Evolutionary conservation across 306 rosid genomes (phyloP), one percentile per base, ranked within the genome.

Genomic region (Trichosanthes cucumerina): DNA sequence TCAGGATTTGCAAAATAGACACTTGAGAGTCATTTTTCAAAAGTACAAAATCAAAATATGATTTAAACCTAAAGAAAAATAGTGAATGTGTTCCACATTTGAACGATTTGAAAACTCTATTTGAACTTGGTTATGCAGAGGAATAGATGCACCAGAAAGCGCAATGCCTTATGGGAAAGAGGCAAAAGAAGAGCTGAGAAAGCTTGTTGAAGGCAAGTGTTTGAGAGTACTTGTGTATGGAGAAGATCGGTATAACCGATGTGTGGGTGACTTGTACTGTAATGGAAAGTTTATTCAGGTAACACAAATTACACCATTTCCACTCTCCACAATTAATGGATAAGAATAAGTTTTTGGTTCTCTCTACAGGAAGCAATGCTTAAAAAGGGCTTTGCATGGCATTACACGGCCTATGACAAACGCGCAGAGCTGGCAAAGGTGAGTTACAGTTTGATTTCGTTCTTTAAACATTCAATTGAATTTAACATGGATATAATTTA

Each of bases 331-430:
- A 7, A 8, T 19, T 14, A 46, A 31, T 34, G 18, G 18, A 5
- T 2, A 63, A 39, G 4, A 2, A 68, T 5, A 39, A 43, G 36
- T 12, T 44, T 43, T 43, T 44, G 76, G 56, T 43, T 43, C 38
- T 68, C 74, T 26, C 60, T 49, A 26, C 24, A 96, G 97, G 97
- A 96, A 89, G 43, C 82, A 65, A 91, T 96, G 99, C 90, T 96
- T 52, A 92, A 92, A 88, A 92, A 88, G 66, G 97, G 99, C 23
- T 44, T 83, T 39, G 99, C 97, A 52, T 96, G 98, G 97, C 99
- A 96, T 76, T 96, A 96, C 80, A 0, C 77, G 7, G 98, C 96
- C 65, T 96, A 92, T 38, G 99, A 96, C 84, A 76, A 90, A 77
- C 89, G 97, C 16, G 47, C 84, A 2, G 97, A 96, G 78, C 76